phyloP scores from a whole-genome alignment of 106 monocot species.

The Dendrobium chrysotoxum region DNA sequence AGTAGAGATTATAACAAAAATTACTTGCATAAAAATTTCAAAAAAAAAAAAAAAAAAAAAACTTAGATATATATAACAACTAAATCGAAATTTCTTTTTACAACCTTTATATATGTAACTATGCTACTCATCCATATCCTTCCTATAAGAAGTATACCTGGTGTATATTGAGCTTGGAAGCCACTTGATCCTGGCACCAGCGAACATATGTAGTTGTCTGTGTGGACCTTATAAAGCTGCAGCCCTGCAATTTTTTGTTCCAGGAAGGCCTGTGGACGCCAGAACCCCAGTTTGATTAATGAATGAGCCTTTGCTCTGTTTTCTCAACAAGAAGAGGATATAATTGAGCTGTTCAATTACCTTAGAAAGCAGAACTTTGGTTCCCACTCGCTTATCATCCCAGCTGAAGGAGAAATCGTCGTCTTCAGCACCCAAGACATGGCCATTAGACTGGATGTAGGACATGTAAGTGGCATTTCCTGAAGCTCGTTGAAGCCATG shows the following conservation, averaged over 20 bases:
- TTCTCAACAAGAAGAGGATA: slow-evolving; percentile 16
- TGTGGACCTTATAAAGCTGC: slow-evolving; percentile 44
- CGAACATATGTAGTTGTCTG: slow-evolving; percentile 51
- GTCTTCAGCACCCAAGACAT: slow-evolving; percentile 78
- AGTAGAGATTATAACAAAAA: too few species aligned
- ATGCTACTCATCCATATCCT: background rate
- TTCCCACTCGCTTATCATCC: slow-evolving; percentile 82
- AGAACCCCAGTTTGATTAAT: slow-evolving; percentile 23
- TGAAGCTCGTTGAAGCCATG: slow-evolving; percentile 88
- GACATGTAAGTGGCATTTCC: slow-evolving; percentile 76
- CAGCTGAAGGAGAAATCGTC: slow-evolving; percentile 80
- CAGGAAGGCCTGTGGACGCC: slow-evolving; percentile 41
- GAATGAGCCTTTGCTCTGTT: too few species aligned
- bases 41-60: too few species aligned
- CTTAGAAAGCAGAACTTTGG: slow-evolving; percentile 39
- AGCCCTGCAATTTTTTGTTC: slow-evolving; percentile 28
- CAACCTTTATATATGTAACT: background rate
- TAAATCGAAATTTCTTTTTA: background rate
- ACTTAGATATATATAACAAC: too few species aligned
- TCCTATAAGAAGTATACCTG: slow-evolving; percentile 27
- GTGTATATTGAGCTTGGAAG: slow-evolving; percentile 27
- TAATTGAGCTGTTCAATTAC: slow-evolving; percentile 47
- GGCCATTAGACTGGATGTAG: slow-evolving; percentile 51
- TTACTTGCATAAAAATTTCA: too few species aligned
- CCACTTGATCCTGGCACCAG: slow-evolving; percentile 48